Conservation (phyloP, 495 filamentous ascomycete genomes). For the Penicillium herquei region DNA sequence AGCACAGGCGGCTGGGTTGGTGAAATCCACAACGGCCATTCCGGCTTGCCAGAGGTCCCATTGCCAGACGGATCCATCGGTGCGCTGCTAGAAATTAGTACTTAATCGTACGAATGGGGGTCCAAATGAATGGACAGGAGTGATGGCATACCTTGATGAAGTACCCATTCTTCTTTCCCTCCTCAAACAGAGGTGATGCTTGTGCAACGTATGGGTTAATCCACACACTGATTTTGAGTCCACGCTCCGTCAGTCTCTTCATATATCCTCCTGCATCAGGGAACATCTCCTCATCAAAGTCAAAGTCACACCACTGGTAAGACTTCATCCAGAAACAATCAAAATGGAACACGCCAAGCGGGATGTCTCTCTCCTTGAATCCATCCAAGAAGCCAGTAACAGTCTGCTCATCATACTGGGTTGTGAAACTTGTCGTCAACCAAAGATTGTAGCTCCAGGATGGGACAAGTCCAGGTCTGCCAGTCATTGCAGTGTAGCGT, state of each 20-base stretch:
- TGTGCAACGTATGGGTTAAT: slow-evolving; percentile 71
- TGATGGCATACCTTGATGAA: slow-evolving; percentile 51
- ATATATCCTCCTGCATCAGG: slow-evolving; percentile 65
- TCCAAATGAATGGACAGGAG: background rate
- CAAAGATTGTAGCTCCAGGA: slow-evolving; percentile 71
- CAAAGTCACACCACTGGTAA: slow-evolving; percentile 74
- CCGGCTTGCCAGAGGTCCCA: slow-evolving; percentile 75
- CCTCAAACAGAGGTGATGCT: slow-evolving; percentile 61
- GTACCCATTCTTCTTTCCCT: slow-evolving; percentile 65
- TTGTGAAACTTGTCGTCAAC: slow-evolving; percentile 70
- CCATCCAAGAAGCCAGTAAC: slow-evolving; percentile 66
- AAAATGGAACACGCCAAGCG: slow-evolving; percentile 69
- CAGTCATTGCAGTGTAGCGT: slow-evolving; percentile 62
- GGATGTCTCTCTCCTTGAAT: slow-evolving; percentile 63
- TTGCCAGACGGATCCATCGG: slow-evolving; percentile 68
- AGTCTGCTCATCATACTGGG: slow-evolving; percentile 65
- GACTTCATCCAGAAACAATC: slow-evolving; percentile 67
- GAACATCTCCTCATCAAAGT: slow-evolving; percentile 66
- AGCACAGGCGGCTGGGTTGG: slow-evolving; percentile 61
- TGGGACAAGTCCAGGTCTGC: slow-evolving; percentile 57
- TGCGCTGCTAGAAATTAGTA: slow-evolving; percentile 36
- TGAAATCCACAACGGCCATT: slow-evolving; percentile 74
- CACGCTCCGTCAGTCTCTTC: slow-evolving; percentile 58
- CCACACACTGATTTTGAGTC: slow-evolving; percentile 67
- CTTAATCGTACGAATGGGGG: background rate